Evolutionary conservation across 306 rosid genomes (phyloP), one percentile per base, ranked within the genome.

Genomic region (Malus sieversii): DNA sequence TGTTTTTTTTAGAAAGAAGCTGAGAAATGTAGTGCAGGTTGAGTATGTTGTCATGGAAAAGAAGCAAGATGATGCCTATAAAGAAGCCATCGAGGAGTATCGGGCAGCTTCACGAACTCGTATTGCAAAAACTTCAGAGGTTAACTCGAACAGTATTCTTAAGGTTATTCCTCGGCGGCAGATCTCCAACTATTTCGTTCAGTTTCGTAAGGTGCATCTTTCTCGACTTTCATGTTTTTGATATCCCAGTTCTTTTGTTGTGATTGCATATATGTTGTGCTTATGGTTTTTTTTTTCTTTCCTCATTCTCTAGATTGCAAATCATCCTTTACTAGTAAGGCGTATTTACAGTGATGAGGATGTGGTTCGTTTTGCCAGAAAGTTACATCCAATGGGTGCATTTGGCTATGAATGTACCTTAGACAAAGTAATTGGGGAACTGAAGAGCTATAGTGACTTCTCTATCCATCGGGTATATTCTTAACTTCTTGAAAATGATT

Each of bases 301-400:
- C 30, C 62, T 57, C 68, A 77, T 82, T 79, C 84, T 67, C 72
- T 67, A 95, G 98, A 95, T 95, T 80, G 97, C 97, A 74, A 95
- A 92, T 83, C 97, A 95, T 83, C 98, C 98, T 78, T 87, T 92
- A 89, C 84, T 95, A 78, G 90, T 95, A 77, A 85, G 98, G 93
- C 87, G 90, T 46, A 87, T 92, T 61, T 95, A 95, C 79, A 89
- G 81, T 66, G 97, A 95, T 46, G 96, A 89, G 66, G 98, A 95
- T 81, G 97, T 95, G 22, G 74, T 78, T 83, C 96, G 91, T 87
- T 95, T 87, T 90, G 97, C 96, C 46, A 84, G 84, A 84, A 90
- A 79, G 85, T 85, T 95, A 64, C 90, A 89, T 77, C 96, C 96
- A 2, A 11, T 90, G 46, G 97, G 98, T 71, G 98, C 90, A 74